Percentiles rank a stretch among this genome's conserved stretches.
These are phyloP conservation scores for Nicotiana sylvestris DNA, from an alignment of 257 asterid genomes.

Conservation along the genomic window DNA sequence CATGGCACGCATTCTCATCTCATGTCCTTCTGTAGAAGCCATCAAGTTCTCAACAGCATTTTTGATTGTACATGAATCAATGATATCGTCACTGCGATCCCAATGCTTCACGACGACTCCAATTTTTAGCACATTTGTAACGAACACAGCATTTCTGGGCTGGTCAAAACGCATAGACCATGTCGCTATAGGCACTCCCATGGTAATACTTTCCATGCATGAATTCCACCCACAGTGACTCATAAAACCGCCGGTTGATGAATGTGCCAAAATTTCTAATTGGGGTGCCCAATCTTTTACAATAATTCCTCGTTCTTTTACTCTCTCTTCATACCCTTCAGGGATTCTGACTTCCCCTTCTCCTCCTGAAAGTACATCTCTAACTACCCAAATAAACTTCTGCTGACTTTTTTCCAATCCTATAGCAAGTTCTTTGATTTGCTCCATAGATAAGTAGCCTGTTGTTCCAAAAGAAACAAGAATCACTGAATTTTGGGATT, in stretches of 20 bases:
- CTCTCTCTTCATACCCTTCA: background rate
- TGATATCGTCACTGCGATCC: background rate
- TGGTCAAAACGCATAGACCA: background rate
- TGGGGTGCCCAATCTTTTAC: background rate
- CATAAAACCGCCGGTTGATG: background rate
- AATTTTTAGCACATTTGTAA: background rate
- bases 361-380: background rate
- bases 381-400: background rate
- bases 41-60: background rate
- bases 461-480: background rate
- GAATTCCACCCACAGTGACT: background rate
- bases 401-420: background rate
- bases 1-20: background rate
- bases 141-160: background rate
- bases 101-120: background rate
- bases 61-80: background rate
- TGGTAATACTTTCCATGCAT: background rate
- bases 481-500: background rate
- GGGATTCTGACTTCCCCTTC: background rate
- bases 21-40: background rate
- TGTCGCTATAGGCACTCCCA: background rate
- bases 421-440: background rate
- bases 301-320: background rate
- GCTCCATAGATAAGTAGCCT: background rate
- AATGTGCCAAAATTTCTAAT: background rate